phyloP scores from a whole-genome alignment of 371 early-diverging fungal species.

The Actinomucor elegans region DNA sequence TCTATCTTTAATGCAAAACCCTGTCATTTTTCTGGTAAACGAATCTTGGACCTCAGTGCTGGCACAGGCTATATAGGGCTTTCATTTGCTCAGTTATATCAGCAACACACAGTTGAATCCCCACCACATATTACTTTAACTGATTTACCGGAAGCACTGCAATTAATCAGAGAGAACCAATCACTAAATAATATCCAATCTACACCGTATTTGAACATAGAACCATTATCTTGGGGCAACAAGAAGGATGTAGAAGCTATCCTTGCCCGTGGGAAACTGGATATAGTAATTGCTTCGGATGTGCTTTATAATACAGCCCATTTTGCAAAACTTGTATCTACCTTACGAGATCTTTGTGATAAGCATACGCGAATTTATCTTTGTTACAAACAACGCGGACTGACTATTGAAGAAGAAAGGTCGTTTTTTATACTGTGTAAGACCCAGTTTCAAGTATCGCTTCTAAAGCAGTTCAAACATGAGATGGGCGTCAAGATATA shows the following conservation, averaged over 20 bases:
- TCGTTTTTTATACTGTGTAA: too few species aligned
- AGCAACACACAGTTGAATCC: neutral
- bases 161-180: constrained; percentile 34
- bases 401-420: constrained; percentile 37
- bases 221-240: constrained; percentile 26
- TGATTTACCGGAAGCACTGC: constrained; percentile 44
- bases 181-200: constrained; percentile 21
- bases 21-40: constrained; percentile 16
- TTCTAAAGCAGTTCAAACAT: too few species aligned
- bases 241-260: neutral
- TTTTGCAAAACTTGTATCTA: constrained; percentile 32
- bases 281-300: constrained; percentile 50
- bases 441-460: too few species aligned
- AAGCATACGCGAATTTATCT: constrained; percentile 43
- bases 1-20: constrained; percentile 15
- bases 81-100: constrained; percentile 6
- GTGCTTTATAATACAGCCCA: constrained; percentile 46
- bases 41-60: constrained; percentile 50
- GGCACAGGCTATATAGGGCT: constrained; percentile 27
- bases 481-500: too few species aligned
- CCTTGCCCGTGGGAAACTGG: constrained; percentile 10
- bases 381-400: constrained; percentile 57
- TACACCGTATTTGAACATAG: constrained; percentile 5
- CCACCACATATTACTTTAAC: constrained; percentile 29
- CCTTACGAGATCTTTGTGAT: constrained; percentile 9